Evolutionary conservation across 2,329 filamentous ascomycete species (phyloP), one percentile per base, ranked within the genome.

Genomic region (Neopestalotiopsis clavispora): DNA sequence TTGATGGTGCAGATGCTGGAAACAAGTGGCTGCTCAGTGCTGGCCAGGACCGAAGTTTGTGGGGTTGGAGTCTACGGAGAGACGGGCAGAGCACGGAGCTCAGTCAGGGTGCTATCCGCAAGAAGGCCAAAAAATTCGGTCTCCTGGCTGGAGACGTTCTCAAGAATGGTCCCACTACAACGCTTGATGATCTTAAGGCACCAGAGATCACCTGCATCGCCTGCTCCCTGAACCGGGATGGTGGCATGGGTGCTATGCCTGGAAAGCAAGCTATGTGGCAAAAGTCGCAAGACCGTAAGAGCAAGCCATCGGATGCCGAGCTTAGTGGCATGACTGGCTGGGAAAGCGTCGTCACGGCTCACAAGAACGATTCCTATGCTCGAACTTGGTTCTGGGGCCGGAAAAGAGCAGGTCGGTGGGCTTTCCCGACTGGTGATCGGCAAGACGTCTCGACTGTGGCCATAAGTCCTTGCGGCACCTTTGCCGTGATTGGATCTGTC

Each of bases 371-470:
- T 76, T 87, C 90, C 59, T 93, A 89, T 77, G 96, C 94, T 20
- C 90, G 96, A 66, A 98, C 96, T 1, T 99, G 96, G 96, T 98
- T 98, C 81, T 98, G 96, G 95, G 96, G 95, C 5, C 91, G 94
- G 68, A 98, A 97, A 81, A 91, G 92, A 75, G 95, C 96, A 63
- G 96, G 96, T 12, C 88, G 96, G 71, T 99, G 96, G 96, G 92
- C 93, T 0, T 94, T 99, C 74, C 90, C 93, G 72, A 98, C 95
- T 0, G 89, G 92, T 56, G 96, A 99, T 80, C 89, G 89, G 20
- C 88, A 90, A n/a, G 89, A 94, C 75, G 95, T 97, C 69, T 89
- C 92, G 72, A 95, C 93, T 66, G 94, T 99, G 23, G 89, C 94
- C 12, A 92, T 99, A 70, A 97, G 94, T 67, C 88, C 94, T 1